These are phyloP conservation scores for Apophysomyces ossiformis DNA, from an alignment of 371 early-diverging fungal species.

Conservation along the genomic window DNA sequence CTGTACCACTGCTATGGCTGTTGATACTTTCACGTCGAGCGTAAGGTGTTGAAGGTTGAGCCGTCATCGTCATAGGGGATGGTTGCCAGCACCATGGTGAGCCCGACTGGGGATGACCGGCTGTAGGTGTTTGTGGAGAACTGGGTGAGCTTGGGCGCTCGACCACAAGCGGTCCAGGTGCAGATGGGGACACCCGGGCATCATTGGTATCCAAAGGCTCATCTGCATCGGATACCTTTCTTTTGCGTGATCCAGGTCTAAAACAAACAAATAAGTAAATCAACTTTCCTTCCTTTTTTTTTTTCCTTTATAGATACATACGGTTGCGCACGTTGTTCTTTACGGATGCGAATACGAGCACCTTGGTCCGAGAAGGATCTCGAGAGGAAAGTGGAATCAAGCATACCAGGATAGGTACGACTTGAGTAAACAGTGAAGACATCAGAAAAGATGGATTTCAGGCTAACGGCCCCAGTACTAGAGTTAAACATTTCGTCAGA, in stretches of 20 bases:
- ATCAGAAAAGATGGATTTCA: slow-evolving; percentile 52
- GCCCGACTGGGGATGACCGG: not conserved
- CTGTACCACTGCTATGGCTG: slow-evolving; percentile 28
- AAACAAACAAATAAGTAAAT: slow-evolving; percentile 7
- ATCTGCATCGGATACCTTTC: slow-evolving; percentile 31
- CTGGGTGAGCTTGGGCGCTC: not conserved
- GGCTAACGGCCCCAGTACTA: slow-evolving; percentile 31
- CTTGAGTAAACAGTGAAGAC: slow-evolving; percentile 82
- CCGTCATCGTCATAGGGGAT: slow-evolving; percentile 2
- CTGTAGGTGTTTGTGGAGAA: not conserved
- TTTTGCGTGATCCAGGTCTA: slow-evolving; percentile 27
- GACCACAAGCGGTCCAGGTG: not conserved
- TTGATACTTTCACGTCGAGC: slow-evolving; percentile 32
- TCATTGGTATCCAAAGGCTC: not conserved
- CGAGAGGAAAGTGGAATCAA: slow-evolving; percentile 58
- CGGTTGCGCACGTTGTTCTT: slow-evolving; percentile 52
- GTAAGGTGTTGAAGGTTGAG: not conserved
- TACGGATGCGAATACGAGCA: slow-evolving; percentile 55
- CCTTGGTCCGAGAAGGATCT: slow-evolving; percentile 58
- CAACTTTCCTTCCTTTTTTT: not conserved
- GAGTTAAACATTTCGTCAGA: not conserved
- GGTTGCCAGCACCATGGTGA: slow-evolving; percentile 7
- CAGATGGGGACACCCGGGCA: not conserved
- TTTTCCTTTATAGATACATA: slow-evolving; percentile 22
- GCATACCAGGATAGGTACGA: slow-evolving; percentile 93